phyloP scores from a whole-genome alignment of 1,139 yeast genomes.

The Saccharomyces hybrid region DNA sequence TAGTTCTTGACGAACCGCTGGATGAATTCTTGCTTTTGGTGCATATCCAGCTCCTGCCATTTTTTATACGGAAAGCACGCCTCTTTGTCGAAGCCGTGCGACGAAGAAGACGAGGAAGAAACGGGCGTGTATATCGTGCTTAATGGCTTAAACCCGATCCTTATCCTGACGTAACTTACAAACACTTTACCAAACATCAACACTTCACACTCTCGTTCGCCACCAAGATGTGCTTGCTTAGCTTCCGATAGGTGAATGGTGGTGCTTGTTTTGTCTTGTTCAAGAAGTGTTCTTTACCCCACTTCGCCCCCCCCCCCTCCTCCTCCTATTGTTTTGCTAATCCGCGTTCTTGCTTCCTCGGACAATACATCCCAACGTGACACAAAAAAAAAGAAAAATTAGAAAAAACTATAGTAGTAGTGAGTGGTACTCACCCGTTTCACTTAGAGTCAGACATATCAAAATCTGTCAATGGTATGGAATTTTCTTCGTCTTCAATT shows the following conservation, averaged over 20 bases:
- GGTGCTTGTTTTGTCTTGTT: neutral
- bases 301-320: neutral
- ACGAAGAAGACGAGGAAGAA: neutral
- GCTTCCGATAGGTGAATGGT: neutral
- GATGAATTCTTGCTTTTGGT: slow-evolving; percentile 24
- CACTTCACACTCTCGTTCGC: neutral
- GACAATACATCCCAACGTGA: neutral
- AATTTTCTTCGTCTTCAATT: neutral
- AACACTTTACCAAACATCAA: neutral
- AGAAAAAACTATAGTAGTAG: neutral
- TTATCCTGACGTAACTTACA: neutral
- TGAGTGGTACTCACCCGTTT: neutral
- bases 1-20: slow-evolving; percentile 23
- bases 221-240: neutral
- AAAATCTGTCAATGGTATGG: neutral
- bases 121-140: neutral
- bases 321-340: neutral
- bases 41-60: slow-evolving; percentile 22
- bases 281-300: neutral
- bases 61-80: slow-evolving; percentile 6
- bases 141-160: neutral
- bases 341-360: neutral
- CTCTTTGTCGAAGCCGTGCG: slow-evolving; percentile 12
- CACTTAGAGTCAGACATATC: neutral
- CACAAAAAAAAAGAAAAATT: neutral